Evolutionary conservation across 2,329 filamentous ascomycete genomes (phyloP).

Genomic region (Colletotrichum higginsianum): DNA sequence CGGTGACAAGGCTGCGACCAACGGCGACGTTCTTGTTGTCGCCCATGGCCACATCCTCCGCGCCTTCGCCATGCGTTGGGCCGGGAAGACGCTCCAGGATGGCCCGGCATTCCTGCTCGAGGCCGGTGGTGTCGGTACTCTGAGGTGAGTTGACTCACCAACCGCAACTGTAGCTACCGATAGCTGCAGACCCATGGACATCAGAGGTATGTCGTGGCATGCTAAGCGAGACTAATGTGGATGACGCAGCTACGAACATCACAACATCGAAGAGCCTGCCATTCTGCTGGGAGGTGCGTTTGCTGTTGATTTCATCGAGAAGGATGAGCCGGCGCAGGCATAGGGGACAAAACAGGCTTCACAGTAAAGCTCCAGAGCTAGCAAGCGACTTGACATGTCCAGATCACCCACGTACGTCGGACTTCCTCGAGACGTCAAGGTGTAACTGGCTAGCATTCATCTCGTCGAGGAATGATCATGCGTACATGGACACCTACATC

Average conservation of each 20-base stretch:
- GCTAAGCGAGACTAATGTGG: neutral
- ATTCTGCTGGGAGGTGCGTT: slow-evolving; percentile 84
- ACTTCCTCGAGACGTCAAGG: no score
- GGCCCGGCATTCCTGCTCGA: slow-evolving; percentile 88
- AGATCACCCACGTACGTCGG: neutral
- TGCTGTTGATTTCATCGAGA: slow-evolving; percentile 58
- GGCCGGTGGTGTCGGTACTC: slow-evolving; percentile 85
- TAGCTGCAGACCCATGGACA: no score
- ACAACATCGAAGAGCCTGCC: slow-evolving; percentile 83
- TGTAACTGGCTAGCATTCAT: no score
- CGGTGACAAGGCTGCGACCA: slow-evolving; percentile 53
- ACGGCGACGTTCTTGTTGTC: slow-evolving; percentile 72
- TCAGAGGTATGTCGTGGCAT: neutral
- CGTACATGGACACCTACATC: neutral
- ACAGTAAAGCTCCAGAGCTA: neutral
- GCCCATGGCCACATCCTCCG: slow-evolving; percentile 92
- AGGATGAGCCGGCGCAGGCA: slow-evolving; percentile 44
- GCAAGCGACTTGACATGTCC: neutral
- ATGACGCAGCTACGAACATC: slow-evolving; percentile 79
- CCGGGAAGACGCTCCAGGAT: slow-evolving; percentile 79
- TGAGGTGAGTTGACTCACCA: slow-evolving; percentile 69
- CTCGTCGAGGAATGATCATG: neutral
- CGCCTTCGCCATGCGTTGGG: slow-evolving; percentile 91
- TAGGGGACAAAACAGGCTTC: neutral
- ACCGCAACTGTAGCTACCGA: neutral